These are phyloP conservation scores for Claviceps humidiphila DNA, from an alignment of 2,329 filamentous ascomycete species.

Conservation along the genomic window DNA sequence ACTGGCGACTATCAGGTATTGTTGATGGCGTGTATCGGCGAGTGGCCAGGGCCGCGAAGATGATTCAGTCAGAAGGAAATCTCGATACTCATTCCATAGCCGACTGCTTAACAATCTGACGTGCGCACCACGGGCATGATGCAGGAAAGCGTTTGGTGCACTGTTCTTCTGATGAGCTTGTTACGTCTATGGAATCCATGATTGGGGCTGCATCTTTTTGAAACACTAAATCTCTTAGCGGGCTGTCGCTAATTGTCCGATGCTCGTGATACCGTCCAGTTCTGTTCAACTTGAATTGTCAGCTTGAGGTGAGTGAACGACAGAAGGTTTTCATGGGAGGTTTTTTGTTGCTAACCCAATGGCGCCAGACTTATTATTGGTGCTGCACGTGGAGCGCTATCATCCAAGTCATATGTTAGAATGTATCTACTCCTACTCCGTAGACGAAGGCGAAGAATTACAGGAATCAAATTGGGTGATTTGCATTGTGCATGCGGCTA, in stretches of 20 bases:
- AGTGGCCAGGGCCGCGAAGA: constrained; percentile 12
- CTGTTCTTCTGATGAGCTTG: neutral
- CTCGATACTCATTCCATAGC: too few relatives aligned
- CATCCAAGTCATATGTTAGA: too few relatives aligned
- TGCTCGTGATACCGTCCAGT: neutral
- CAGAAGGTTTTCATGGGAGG: neutral
- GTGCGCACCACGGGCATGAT: too few relatives aligned
- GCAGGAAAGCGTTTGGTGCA: neutral
- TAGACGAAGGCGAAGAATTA: neutral
- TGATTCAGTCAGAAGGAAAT: neutral
- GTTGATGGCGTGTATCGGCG: constrained; percentile 56
- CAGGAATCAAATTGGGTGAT: neutral
- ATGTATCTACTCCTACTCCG: too few relatives aligned
- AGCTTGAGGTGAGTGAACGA: neutral
- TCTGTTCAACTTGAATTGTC: neutral
- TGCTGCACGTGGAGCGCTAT: neutral
- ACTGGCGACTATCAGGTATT: constrained; percentile 69
- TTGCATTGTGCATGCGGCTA: neutral
- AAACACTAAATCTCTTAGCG: neutral
- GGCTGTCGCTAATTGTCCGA: neutral
- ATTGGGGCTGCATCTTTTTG: neutral
- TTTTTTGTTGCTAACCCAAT: neutral
- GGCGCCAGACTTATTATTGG: neutral
- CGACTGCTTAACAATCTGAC: too few relatives aligned
- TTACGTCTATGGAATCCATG: neutral